Conservation (phyloP, 164 flowering plant species). For the Vitis rotundifolia region DNA sequence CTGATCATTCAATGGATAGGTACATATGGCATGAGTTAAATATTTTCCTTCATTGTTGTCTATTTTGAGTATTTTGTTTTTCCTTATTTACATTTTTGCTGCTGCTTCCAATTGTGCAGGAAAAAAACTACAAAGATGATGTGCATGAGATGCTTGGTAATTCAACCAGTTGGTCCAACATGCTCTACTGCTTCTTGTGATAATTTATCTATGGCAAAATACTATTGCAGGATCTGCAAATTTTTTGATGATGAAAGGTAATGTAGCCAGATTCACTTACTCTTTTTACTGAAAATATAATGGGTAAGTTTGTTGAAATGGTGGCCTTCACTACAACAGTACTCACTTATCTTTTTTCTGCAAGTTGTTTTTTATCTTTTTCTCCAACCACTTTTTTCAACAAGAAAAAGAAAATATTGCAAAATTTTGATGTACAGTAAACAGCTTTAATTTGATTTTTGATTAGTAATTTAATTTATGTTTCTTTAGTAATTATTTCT, state of each 20-base stretch:
- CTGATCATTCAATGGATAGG: slow-evolving; percentile 80
- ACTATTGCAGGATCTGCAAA: slow-evolving; percentile 85
- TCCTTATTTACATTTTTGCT: slow-evolving; percentile 6
- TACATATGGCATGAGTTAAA: slow-evolving; percentile 11
- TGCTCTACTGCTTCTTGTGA: slow-evolving; percentile 62
- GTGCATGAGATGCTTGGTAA: slow-evolving; percentile 89
- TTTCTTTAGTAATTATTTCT: no score
- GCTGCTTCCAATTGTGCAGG: slow-evolving; percentile 41
- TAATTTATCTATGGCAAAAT: slow-evolving; percentile 71
- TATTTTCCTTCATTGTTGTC: neutral
- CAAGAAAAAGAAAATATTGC: no score
- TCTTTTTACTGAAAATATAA: neutral
- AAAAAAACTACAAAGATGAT: slow-evolving; percentile 73
- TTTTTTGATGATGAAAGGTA: slow-evolving; percentile 87
- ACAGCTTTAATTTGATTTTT: no score
- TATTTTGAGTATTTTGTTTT: neutral
- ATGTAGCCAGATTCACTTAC: slow-evolving; percentile 5
- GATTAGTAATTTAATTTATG: no score
- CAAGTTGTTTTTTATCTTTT: no score
- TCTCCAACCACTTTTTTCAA: no score
- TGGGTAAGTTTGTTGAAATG: neutral
- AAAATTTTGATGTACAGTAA: no score
- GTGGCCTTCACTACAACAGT: neutral
- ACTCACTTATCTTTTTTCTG: no score
- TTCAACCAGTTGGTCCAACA: slow-evolving; percentile 69